Percentiles rank a stretch among this genome's conserved stretches.
phyloP scores from a whole-genome alignment of 176 grass and related monocot species.

The Aegilops speltoides region DNA sequence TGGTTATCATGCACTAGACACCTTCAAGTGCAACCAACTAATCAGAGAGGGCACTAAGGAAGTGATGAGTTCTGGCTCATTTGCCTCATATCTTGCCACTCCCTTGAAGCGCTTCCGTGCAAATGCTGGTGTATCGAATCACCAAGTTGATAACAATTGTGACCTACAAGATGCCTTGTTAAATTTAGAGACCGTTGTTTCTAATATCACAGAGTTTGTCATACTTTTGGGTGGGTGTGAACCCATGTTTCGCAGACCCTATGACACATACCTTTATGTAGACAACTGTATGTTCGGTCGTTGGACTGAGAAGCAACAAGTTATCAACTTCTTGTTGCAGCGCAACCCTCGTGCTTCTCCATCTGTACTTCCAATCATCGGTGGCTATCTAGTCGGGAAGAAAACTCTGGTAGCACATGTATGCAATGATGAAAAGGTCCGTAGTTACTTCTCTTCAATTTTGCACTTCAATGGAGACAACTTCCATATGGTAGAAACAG shows the following conservation, averaged over 20 bases:
- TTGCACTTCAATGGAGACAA: background rate
- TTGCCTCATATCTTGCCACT: background rate
- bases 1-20: background rate
- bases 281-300: background rate
- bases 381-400: background rate
- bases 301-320: background rate
- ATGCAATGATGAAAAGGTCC: conserved; percentile 8
- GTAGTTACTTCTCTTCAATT: background rate
- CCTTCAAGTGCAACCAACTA: background rate
- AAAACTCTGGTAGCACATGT: background rate
- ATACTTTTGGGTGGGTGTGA: conserved; percentile 3
- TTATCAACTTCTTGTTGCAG: background rate
- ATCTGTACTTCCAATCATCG: background rate
- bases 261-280: background rate
- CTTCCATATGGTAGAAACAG: background rate
- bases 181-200: background rate
- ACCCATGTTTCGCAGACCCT: background rate
- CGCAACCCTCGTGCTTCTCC: background rate
- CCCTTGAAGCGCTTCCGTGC: background rate
- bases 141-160: background rate
- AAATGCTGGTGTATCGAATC: background rate
- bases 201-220: conserved; percentile 8
- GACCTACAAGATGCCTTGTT: background rate
- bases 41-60: background rate
- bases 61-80: background rate